These are phyloP conservation scores for Thielaviopsis populi DNA, from an alignment of 2,329 filamentous ascomycete species.

Conservation along the genomic window DNA sequence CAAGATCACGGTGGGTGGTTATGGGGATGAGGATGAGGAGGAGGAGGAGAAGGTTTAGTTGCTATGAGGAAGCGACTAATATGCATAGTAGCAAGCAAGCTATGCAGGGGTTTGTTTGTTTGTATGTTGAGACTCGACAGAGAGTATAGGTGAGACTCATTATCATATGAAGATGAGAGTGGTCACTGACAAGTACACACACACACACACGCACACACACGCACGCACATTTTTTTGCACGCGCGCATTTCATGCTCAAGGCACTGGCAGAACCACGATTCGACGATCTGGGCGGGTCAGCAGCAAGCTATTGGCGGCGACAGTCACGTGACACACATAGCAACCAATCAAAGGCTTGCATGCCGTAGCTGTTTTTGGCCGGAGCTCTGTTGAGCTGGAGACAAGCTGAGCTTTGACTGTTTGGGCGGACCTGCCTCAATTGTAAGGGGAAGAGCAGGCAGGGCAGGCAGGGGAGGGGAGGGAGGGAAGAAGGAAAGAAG, in stretches of 20 bases:
- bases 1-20: no score
- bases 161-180: neutral
- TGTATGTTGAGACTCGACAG: neutral
- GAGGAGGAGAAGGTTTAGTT: no score
- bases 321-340: neutral
- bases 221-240: no score
- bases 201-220: no score
- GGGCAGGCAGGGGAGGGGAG: neutral
- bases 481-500: neutral
- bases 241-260: no score
- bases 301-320: neutral
- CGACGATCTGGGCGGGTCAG: no score
- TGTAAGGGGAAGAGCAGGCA: no score
- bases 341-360: neutral
- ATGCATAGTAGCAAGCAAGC: no score
- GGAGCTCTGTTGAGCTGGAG: neutral
- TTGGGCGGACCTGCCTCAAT: neutral
- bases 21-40: no score
- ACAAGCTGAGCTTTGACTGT: neutral
- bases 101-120: neutral
- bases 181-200: neutral
- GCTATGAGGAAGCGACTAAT: no score
- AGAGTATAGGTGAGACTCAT: neutral
- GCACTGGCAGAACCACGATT: no score
- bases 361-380: neutral